These are phyloP conservation scores for Dictyostelium purpureum DNA, from an alignment of 78 protist genomes.

Conservation along the genomic window DNA sequence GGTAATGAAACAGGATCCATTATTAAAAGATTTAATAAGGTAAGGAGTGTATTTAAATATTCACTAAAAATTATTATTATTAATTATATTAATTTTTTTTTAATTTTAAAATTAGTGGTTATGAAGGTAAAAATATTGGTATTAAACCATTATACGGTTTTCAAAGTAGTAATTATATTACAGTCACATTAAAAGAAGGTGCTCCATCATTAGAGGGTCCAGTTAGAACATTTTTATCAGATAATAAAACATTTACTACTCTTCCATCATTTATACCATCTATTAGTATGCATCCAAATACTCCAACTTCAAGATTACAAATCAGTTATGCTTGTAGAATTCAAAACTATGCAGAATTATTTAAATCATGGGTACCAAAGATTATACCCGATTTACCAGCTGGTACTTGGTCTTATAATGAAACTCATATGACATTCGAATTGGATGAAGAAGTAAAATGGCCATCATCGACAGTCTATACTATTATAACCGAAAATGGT, in stretches of 20 bases:
- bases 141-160: conserved; percentile 57
- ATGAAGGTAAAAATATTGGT: conserved; percentile 60
- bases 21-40: background rate
- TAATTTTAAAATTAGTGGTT: background rate
- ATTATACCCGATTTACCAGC: conserved; percentile 35
- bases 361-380: conserved; percentile 56
- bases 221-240: background rate
- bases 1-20: conserved; percentile 62
- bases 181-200: conserved; percentile 20
- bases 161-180: background rate
- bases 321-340: background rate
- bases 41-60: background rate
- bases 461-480: background rate
- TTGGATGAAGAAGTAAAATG: background rate
- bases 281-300: background rate
- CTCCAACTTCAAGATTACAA: background rate
- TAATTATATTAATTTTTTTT: too few relatives aligned
- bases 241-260: background rate
- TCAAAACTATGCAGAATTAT: background rate
- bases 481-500: conserved; percentile 10
- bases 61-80: background rate
- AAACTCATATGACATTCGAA: background rate
- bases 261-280: background rate
- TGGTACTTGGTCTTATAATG: conserved; percentile 1
- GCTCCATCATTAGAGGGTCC: conserved; percentile 41